Evolutionary conservation across 2,329 filamentous ascomycete species (phyloP), one percentile per base, ranked within the genome.

Genomic region (Lasiodiplodia citricola): DNA sequence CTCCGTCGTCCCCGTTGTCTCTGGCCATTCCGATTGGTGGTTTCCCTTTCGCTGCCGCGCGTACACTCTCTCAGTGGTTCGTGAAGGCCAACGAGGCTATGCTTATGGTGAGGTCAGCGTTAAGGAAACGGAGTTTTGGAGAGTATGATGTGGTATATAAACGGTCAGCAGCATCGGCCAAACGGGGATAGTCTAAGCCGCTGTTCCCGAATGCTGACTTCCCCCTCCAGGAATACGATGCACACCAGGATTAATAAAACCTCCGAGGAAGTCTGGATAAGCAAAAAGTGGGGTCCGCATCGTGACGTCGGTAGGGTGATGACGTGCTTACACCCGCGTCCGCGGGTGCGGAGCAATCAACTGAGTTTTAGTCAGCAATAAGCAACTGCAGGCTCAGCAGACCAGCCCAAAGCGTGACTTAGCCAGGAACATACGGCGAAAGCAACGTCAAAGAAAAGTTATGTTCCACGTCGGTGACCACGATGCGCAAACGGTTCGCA

Each of bases 381-480:
- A 47, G 8, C 44, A 10, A 21, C 41, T 1, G 3, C 41, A 3
- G 5, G 10, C 44, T 21, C 7, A 47, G 18, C n/a, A 47, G n/a
- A 47, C 44, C 18, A 47, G 6, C 13, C 44, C 44, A 14, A 23
- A 16, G 41, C 14, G 10, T 14, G 18, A 8, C 25, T 51, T 21
- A 31, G 18, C 8, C 60, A 28, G 13, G 37, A 23, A 64, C 60
- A 64, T 64, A 64, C 60, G 60, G 60, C 47, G 60, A 64, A 31
- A 64, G 47, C n/a, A 64, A 23, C 7, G 44, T 64, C 47, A 64
- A 38, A 23, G 60, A 64, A n/a, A 64, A 52, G 37, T 64, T 18
- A 38, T 38, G 21, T 14, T 64, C 60, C 44, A 64, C 60, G 47
- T 64, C 60, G 60, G 60, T 64, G n/a, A 64, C 47, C 23, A 31